phyloP scores from a whole-genome alignment of 148 eudicot genomes.

The Fagopyrum esculentum region DNA sequence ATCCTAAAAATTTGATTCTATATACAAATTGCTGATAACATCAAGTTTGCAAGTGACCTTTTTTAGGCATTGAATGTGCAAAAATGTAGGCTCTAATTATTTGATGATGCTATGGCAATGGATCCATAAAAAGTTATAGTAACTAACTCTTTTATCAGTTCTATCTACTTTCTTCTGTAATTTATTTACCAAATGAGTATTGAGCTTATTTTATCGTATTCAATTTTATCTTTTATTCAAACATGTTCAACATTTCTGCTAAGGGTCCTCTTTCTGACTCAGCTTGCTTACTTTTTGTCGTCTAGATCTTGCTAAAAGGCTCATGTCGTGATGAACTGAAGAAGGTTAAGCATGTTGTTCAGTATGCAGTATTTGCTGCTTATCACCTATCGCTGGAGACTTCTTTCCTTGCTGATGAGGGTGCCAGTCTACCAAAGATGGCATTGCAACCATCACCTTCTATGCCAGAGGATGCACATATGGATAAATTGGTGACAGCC shows the following conservation, averaged over 20 bases:
- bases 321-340: constrained; percentile 69
- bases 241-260: neutral
- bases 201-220: neutral
- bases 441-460: constrained; percentile 25
- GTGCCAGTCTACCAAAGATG: constrained; percentile 81
- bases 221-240: neutral
- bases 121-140: neutral
- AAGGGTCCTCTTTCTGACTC: neutral
- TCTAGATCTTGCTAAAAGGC: constrained; percentile 84
- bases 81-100: neutral
- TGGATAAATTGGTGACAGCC: constrained; percentile 28
- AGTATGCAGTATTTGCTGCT: constrained; percentile 90
- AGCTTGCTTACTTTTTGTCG: neutral
- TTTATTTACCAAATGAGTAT: neutral
- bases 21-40: neutral
- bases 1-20: too few relatives aligned
- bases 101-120: neutral
- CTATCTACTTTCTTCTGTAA: neutral
- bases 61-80: neutral
- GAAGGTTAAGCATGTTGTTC: constrained; percentile 79
- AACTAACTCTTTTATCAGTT: neutral
- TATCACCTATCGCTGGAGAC: constrained; percentile 90
- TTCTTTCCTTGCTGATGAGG: constrained; percentile 94
- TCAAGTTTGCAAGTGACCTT: neutral
- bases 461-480: constrained; percentile 26